phyloP scores from a whole-genome alignment of 2,329 filamentous ascomycete genomes.

The Ceratocystis colombiana region DNA sequence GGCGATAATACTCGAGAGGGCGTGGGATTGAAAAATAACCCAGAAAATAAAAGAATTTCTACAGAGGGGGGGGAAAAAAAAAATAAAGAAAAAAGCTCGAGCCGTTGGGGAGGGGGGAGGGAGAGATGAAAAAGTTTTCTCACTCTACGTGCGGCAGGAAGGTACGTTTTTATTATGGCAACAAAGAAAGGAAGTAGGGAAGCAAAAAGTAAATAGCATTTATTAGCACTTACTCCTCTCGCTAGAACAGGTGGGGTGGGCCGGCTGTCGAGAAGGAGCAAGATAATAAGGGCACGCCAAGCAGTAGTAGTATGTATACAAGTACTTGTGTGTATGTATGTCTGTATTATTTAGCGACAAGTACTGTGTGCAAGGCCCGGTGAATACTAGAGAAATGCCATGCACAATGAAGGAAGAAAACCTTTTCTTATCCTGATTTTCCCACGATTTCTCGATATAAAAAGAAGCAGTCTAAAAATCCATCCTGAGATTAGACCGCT shows the following conservation, averaged over 20 bases:
- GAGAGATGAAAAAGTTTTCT: constrained; percentile 20
- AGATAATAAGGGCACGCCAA: not conserved
- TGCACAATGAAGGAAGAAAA: not conserved
- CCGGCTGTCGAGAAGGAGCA: not conserved
- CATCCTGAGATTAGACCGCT: not conserved
- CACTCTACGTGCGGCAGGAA: constrained; percentile 7
- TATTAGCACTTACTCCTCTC: not conserved
- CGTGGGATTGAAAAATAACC: constrained; percentile 20
- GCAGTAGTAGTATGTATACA: no score
- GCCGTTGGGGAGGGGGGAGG: constrained; percentile 1
- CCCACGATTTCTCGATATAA: no score
- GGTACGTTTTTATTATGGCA: constrained; percentile 1
- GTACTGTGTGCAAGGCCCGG: no score
- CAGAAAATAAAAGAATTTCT: constrained; percentile 13
- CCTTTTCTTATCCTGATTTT: not conserved
- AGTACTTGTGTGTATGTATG: no score
- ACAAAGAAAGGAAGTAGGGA: constrained; percentile 18
- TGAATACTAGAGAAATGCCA: no score
- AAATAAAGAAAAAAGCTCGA: constrained; percentile 5
- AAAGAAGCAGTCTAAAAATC: not conserved
- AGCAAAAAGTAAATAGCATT: not conserved
- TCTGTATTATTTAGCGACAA: no score
- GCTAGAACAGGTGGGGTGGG: constrained; percentile 14
- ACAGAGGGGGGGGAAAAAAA: constrained; percentile 3
- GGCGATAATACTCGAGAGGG: constrained; percentile 17